phyloP scores from a whole-genome alignment of 176 grass and related monocot species.

The Hyparrhenia diplandra region DNA sequence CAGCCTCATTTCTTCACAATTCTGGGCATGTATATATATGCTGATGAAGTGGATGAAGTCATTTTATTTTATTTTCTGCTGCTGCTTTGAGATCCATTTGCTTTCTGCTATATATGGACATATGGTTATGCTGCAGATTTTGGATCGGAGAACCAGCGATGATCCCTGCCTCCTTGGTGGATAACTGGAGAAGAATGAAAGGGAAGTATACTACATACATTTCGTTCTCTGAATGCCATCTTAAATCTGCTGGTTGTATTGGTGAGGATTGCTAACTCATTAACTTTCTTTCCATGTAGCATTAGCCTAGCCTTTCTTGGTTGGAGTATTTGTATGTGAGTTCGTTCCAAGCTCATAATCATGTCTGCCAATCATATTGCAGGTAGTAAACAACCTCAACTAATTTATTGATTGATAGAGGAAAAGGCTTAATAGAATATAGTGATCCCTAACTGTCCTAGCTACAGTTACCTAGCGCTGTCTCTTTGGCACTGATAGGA shows the following conservation, averaged over 20 bases:
- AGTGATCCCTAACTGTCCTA: not conserved
- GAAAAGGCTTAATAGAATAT: not conserved
- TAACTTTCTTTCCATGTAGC: not conserved
- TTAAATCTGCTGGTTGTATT: not conserved
- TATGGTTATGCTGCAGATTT: not conserved
- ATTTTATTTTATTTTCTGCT: not conserved
- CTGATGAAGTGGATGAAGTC: not conserved
- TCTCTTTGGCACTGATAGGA: not conserved
- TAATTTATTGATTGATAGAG: not conserved
- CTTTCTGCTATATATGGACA: not conserved
- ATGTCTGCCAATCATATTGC: not conserved
- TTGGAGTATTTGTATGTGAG: not conserved
- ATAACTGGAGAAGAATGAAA: no score
- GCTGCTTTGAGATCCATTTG: not conserved
- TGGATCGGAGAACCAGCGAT: not conserved
- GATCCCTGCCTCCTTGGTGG: no score
- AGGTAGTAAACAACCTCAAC: not conserved
- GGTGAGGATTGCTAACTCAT: not conserved
- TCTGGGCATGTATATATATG: not conserved
- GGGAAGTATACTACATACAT: no score
- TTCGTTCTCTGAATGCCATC: not conserved
- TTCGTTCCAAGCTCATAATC: not conserved
- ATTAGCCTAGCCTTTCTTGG: not conserved
- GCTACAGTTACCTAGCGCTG: not conserved
- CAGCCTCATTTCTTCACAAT: slow-evolving; percentile 54